Conservation (phyloP, 768 basidiomycete genomes). For the Kwoniella heveanensis region DNA sequence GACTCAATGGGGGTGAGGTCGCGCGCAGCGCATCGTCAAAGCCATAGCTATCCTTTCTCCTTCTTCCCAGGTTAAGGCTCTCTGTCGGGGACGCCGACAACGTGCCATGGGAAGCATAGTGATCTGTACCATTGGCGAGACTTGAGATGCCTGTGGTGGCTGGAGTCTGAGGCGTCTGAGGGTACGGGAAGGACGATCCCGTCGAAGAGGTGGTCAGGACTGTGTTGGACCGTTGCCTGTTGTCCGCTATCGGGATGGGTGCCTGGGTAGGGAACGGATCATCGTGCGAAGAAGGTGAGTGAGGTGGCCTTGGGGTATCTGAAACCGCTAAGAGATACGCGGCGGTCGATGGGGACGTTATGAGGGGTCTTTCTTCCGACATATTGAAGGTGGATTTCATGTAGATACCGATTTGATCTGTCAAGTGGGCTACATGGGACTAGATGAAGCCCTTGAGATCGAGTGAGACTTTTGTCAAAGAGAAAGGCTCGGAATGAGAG, state of each 20-base stretch:
- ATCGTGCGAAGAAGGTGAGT: conserved; percentile 1
- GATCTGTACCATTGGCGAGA: not conserved
- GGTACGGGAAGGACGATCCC: conserved; percentile 15
- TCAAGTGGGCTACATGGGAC: no score
- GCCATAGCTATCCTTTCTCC: conserved; percentile 18
- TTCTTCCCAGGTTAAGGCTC: not conserved
- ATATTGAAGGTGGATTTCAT: no score
- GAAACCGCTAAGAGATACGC: not conserved
- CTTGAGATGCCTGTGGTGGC: conserved; percentile 24
- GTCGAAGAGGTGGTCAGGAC: conserved; percentile 27
- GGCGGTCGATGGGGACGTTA: not conserved
- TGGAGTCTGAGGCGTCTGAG: conserved; percentile 25
- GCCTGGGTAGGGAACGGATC: not conserved
- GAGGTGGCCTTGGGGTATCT: not conserved
- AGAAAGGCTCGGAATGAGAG: no score
- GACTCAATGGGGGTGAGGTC: not conserved
- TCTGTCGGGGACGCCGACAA: conserved; percentile 5
- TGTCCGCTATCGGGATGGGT: conserved; percentile 1
- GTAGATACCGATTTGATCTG: no score
- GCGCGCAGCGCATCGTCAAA: conserved; percentile 1
- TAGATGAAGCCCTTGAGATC: no score
- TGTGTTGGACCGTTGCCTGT: conserved; percentile 21
- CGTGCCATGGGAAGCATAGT: not conserved
- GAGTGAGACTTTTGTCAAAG: no score
- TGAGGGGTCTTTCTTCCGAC: not conserved